Conservation (phyloP, 2,329 filamentous ascomycete genomes). For the Setomelanomma holmii region DNA sequence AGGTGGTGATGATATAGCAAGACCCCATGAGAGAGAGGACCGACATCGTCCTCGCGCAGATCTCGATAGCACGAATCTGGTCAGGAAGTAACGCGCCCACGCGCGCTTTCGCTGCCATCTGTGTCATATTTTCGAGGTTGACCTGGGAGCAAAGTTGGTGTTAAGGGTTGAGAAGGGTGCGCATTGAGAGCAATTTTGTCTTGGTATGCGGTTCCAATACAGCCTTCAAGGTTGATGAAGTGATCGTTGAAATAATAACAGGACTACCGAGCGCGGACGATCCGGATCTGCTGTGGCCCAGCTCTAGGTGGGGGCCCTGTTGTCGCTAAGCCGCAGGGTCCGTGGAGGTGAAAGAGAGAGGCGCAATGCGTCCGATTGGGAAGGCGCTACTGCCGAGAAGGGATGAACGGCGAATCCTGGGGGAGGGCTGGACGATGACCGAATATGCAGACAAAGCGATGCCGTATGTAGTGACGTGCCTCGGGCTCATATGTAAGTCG, state of each 20-base stretch:
- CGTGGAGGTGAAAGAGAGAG: neutral
- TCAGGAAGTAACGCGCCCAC: conserved; percentile 6
- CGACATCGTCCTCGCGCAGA: conserved; percentile 73
- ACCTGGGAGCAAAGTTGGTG: neutral
- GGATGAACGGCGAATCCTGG: neutral
- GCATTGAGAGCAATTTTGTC: neutral
- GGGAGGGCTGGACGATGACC: neutral
- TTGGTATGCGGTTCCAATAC: neutral
- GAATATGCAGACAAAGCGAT: neutral
- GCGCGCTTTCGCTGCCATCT: neutral
- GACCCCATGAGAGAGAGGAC: conserved; percentile 75
- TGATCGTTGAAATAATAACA: no score
- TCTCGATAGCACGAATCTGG: conserved; percentile 57
- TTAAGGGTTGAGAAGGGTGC: neutral
- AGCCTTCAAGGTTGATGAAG: no score
- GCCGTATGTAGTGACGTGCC: neutral
- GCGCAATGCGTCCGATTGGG: neutral
- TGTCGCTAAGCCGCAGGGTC: neutral
- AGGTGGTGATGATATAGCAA: conserved; percentile 74
- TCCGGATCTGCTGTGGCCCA: neutral
- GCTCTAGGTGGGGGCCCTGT: neutral
- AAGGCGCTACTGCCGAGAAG: neutral
- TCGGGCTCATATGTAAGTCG: no score
- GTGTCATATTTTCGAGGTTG: neutral
- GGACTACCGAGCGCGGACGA: neutral